Evolutionary conservation across 139 green algal genomes (phyloP), one percentile per base, ranked within the genome.

Genomic region (Chlorella sp.): DNA sequence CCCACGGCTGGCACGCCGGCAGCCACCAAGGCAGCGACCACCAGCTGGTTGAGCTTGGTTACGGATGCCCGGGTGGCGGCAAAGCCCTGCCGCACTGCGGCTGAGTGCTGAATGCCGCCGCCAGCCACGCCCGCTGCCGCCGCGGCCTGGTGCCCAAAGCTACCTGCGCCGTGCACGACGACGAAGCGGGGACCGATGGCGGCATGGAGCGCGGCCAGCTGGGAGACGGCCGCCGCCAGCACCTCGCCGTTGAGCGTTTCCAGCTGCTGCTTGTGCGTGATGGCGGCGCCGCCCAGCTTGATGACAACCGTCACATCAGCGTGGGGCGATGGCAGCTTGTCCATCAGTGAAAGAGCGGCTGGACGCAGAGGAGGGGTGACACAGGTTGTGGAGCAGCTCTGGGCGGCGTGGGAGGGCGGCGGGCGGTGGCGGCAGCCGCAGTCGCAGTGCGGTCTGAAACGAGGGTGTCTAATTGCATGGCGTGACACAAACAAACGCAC

Each of bases 101-200:
- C 28, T 0, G 17, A 71, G 1, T 72, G 64, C 32, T 57, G 44
- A 13, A 91, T 34, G 56, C 87, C 80, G 21, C 92, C 92, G 1
- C 63, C 39, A 11, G 81, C 82, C n/a, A 96, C 89, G 4, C 78
- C 80, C 63, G 88, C 87, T 3, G 82, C 41, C 3, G 38, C 80
- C 0, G 93, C 93, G 16, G 88, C 71, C 23, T 90, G 87, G 81
- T 96, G 93, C 2, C 93, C 93, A 76, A 94, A 96, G 20, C 86
- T 92, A n/a, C 93, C 93, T n/a, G 93, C 93, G 4, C 93, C 93
- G 38, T 96, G 93, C 0, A 96, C 91, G 1, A 95, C 57, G 0
- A 94, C 83, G 0, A 93, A 41, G 12, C 80, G 60, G 13, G 76
- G 30, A 12, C 34, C 56, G 76, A 38, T 62, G 26, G 26, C 25